A percentile compares a stretch with the other conserved stretches of the same genome.
Evolutionary conservation across 2,329 filamentous ascomycete genomes (phyloP).

Genomic region (Colletotrichum tropicicola): DNA sequence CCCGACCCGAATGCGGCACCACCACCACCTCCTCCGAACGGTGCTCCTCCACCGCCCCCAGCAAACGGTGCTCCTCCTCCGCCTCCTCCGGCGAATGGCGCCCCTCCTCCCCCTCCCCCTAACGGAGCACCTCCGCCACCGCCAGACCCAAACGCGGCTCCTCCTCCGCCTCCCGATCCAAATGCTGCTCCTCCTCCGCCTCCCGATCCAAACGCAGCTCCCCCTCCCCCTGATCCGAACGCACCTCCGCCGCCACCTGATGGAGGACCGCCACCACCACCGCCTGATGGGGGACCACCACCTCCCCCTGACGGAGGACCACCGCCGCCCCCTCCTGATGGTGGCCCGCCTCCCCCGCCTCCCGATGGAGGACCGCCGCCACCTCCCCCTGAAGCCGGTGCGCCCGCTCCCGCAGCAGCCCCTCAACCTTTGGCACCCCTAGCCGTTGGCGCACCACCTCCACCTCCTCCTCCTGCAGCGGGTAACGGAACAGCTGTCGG

Average conservation of each 20-base stretch:
- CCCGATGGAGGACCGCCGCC: not conserved
- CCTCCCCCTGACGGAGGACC: not conserved
- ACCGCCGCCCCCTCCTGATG: not conserved
- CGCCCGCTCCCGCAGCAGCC: not conserved
- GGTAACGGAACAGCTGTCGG: not conserved
- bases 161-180: not conserved
- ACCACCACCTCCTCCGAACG: not conserved
- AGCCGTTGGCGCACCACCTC: not conserved
- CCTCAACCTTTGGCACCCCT: not conserved
- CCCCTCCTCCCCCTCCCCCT: not conserved
- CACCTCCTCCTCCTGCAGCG: not conserved
- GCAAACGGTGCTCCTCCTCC: too few species aligned
- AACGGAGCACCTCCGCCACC: not conserved
- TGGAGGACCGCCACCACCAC: not conserved
- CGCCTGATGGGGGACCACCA: not conserved
- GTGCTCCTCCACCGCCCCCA: not conserved
- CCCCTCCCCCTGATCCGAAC: not conserved
- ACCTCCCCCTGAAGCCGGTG: not conserved
- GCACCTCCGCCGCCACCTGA: not conserved
- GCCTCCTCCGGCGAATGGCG: not conserved
- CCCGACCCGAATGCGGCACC: not conserved
- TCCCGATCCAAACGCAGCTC: not conserved
- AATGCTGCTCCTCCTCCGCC: constrained; percentile 4
- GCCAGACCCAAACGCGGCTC: not conserved
- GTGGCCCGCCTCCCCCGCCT: not conserved